Base-by-base conservation (phyloP, 1,139 yeast species). In the Blastobotrys elegans region DNA sequence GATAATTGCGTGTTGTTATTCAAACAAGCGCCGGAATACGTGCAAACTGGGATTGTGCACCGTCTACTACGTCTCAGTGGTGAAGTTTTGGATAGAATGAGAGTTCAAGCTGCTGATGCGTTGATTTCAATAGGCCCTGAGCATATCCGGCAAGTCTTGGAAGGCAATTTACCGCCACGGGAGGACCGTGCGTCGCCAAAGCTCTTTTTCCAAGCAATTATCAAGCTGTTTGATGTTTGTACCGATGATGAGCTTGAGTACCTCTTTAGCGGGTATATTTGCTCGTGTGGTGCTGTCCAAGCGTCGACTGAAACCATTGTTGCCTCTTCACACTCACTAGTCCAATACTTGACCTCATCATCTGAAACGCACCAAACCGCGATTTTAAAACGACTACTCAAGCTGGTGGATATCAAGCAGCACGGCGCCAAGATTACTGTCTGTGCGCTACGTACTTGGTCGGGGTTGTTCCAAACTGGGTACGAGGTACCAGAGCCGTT, bases 251-350 rank as follows among this genome's bases (percentile, higher is more conserved):
- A 22, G 16, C 24, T 32, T 3, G 24, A 49, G 2, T 73, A 69
- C 46, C 78, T 83, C 53, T 75, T 82, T 79, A 72, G 64, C 56
- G 90, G 92, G 0, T 68, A 74, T 42, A 62, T 72, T 0, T 73
- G 74, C 51, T 73, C 82, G n/a, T 73, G 74, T 8, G 94, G 89
- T 2, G 83, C 88, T 0, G 54, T 38, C 14, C 38, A 79, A 22
- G 82, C 85, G 0, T 72, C 78, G 11, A 76, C 74, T 43, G 56
- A 64, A 1, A 70, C 78, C 14, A 69, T 81, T 4, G 71, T 73
- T 33, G 61, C 65, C 3, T 70, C 84, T 0, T 65, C 80, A 21
- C 65, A 63, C 18, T 63, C 74, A 3, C 69, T 82, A 38, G 55
- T 79, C 5, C 50, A 33, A 0, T 73, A 70, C 55, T 62, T 71